A percentile compares a stretch with the other conserved stretches of the same genome.
Conservation (phyloP, 177 flowering plant species). For the Telopea speciosissima region DNA sequence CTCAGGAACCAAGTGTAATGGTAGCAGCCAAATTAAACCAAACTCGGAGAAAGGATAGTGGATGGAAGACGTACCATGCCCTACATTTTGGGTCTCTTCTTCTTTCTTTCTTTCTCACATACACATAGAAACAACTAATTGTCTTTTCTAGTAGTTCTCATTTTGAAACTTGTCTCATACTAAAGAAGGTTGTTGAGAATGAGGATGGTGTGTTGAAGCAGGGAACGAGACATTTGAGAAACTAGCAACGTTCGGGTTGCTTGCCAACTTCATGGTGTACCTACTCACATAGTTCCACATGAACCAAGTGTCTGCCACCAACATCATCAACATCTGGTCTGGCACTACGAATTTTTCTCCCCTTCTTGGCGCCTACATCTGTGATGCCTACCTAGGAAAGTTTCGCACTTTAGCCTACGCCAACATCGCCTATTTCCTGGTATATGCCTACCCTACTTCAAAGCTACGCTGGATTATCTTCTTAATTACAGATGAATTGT, state of each 20-base stretch:
- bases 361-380: slow-evolving; percentile 67
- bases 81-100: slow-evolving; percentile 37
- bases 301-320: slow-evolving; percentile 54
- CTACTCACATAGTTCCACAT: slow-evolving; percentile 44
- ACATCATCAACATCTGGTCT: slow-evolving; percentile 57
- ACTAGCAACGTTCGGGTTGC: slow-evolving; percentile 57
- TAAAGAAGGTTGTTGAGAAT: too few relatives aligned
- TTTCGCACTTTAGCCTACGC: slow-evolving; percentile 61
- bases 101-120: background rate
- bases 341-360: slow-evolving; percentile 67
- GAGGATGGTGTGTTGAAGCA: slow-evolving; percentile 6
- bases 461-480: too few relatives aligned
- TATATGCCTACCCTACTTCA: slow-evolving; percentile 5
- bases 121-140: too few relatives aligned
- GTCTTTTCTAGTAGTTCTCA: too few relatives aligned
- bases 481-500: too few relatives aligned
- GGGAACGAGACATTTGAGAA: slow-evolving; percentile 92
- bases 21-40: too few relatives aligned
- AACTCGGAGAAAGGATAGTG: too few relatives aligned
- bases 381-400: slow-evolving; percentile 67
- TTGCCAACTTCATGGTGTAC: slow-evolving; percentile 79
- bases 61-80: too few relatives aligned
- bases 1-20: too few relatives aligned
- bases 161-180: too few relatives aligned
- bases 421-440: slow-evolving; percentile 53